Percentiles rank a stretch among this genome's conserved stretches.
These are phyloP conservation scores for Sanghuangporus sanghuang DNA, from an alignment of 1,284 basidiomycete genomes.

Conservation along the genomic window DNA sequence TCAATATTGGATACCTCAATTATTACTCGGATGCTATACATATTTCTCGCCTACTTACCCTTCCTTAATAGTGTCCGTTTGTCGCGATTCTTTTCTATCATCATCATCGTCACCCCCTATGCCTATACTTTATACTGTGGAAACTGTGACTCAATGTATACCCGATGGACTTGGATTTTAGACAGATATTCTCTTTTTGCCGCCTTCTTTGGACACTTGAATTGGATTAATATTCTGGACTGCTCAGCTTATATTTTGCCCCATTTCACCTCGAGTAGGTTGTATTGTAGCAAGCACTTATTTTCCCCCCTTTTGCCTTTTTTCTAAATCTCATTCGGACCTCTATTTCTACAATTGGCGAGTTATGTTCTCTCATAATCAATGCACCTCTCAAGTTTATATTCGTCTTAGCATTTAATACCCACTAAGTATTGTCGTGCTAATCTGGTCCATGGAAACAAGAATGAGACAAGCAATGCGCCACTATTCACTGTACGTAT, in stretches of 20 bases:
- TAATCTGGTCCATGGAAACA: constrained; percentile 5
- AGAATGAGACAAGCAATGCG: background rate
- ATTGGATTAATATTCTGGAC: background rate
- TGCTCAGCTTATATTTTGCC: background rate
- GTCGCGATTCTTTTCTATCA: background rate
- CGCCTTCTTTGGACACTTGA: background rate
- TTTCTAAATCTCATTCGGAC: background rate
- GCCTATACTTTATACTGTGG: background rate
- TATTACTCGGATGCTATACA: background rate
- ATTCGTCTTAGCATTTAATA: background rate
- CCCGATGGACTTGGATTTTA: background rate
- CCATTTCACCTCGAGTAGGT: background rate
- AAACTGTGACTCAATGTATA: background rate
- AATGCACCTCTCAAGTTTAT: background rate
- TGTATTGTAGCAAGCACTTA: background rate
- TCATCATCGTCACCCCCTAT: background rate
- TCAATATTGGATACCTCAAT: background rate
- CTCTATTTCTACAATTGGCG: background rate
- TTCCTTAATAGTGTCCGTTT: background rate
- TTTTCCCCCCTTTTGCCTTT: background rate
- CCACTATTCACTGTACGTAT: background rate
- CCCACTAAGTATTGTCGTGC: background rate
- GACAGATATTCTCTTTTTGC: background rate
- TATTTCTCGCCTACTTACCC: background rate
- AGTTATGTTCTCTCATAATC: background rate